Percentiles rank a stretch among this genome's conserved stretches.
phyloP scores from a whole-genome alignment of 169 alveolate genomes.

The Theileria equi region DNA sequence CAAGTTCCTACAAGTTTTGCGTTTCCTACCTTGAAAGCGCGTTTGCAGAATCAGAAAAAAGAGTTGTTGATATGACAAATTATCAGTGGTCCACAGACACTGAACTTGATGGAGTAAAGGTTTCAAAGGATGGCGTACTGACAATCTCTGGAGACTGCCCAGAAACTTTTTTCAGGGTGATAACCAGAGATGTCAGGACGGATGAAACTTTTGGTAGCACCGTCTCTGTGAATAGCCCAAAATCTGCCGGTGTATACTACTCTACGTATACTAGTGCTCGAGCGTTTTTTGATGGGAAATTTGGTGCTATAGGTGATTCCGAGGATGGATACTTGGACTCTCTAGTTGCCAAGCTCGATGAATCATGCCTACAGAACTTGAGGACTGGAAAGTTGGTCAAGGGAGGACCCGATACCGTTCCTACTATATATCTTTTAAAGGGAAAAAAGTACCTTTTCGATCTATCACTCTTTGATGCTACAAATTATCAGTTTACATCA shows the following conservation, averaged over 20 bases:
- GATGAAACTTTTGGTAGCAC: neutral
- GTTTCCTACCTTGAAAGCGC: slow-evolving; percentile 3
- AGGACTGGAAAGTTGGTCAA: neutral
- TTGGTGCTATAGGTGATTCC: neutral
- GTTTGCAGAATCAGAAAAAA: slow-evolving; percentile 8
- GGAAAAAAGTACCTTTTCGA: slow-evolving; percentile 33
- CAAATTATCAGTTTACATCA: neutral
- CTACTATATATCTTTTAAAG: slow-evolving; percentile 19
- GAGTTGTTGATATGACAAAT: slow-evolving; percentile 11
- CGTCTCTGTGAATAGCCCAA: neutral
- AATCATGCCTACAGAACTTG: neutral
- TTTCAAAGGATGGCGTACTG: slow-evolving; percentile 17
- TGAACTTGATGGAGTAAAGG: slow-evolving; percentile 7
- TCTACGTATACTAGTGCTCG: neutral
- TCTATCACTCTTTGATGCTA: slow-evolving; percentile 20
- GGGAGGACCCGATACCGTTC: no score
- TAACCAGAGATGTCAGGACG: neutral
- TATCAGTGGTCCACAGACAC: slow-evolving; percentile 52
- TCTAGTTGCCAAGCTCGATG: neutral
- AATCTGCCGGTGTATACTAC: neutral
- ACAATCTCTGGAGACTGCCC: no score
- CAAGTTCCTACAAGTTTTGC: no score
- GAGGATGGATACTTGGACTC: neutral
- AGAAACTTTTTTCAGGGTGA: no score
- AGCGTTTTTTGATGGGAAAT: neutral